Evolutionary conservation across 1,284 basidiomycete species (phyloP).

Genomic region (Caloboletus firmus): DNA sequence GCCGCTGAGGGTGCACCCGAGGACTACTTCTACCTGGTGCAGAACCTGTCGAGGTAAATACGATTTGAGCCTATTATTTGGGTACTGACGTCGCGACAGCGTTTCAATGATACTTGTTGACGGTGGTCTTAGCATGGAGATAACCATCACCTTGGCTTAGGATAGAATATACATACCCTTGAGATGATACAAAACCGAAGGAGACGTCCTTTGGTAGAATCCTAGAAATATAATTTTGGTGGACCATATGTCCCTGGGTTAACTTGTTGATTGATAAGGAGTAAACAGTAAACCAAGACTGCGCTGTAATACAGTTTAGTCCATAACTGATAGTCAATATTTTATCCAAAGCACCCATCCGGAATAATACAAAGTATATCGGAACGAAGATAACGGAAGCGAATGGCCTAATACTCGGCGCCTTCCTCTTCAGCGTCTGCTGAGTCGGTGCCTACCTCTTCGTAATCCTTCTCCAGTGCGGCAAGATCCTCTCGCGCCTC

Average conservation of each 20-base stretch:
- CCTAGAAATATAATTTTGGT: conserved; percentile 6
- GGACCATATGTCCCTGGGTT: not conserved
- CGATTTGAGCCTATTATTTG: not conserved
- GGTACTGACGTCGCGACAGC: conserved; percentile 15
- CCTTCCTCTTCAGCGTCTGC: conserved; percentile 79
- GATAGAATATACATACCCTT: conserved; percentile 1
- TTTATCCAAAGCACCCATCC: conserved; percentile 11
- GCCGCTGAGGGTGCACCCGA: conserved; percentile 45
- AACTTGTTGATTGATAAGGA: too few species aligned
- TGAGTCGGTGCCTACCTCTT: conserved; percentile 93
- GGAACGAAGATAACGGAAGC: not conserved
- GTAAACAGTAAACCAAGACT: too few species aligned
- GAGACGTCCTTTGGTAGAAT: not conserved
- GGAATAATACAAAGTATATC: conserved; percentile 3
- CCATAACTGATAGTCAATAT: conserved; percentile 14
- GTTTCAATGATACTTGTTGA: conserved; percentile 28
- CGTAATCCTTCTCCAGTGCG: conserved; percentile 95
- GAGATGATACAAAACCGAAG: not conserved
- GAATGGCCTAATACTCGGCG: conserved; percentile 59
- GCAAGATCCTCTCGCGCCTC: conserved; percentile 98
- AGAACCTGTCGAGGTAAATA: conserved; percentile 58
- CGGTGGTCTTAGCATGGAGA: conserved; percentile 16
- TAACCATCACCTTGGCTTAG: conserved; percentile 17
- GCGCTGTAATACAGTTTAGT: not conserved
- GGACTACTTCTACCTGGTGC: conserved; percentile 50